Evolutionary conservation across 2,329 filamentous ascomycete species (phyloP), one percentile per base, ranked within the genome.

Genomic region (Colletotrichum trifolii): DNA sequence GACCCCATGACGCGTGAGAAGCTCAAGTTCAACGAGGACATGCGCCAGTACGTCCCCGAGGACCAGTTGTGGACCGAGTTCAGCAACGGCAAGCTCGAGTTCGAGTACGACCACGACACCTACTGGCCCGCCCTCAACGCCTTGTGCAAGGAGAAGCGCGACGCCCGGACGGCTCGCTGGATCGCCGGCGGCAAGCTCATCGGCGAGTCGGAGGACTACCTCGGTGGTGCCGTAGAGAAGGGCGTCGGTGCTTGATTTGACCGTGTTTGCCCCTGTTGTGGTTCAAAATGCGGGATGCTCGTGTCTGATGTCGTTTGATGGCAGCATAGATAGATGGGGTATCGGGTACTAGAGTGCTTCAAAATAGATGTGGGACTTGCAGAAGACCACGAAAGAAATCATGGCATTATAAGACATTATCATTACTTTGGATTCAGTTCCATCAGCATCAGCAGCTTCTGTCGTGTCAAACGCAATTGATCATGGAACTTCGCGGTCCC

Each of bases 21-120:
- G 84, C 89, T 99, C 81, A 96, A 96, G 82, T 97, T 97, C 85
- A 97, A 98, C 82, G 94, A 97, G 77, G 91, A 96, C 74, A 89
- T 97, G 82, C 85, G 85, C 70, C 83, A 91, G 70, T 93, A 94
- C 76, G 91, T 99, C 17, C 94, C 94, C 6, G 79, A 89, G 8
- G 84, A 90, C 72, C 95, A 98, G 76, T 87, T 99, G 57, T 91
- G 93, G 89, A 90, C 89, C 72, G 84, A 89, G 62, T 89, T 91
- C 72, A 83, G 82, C 71, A 89, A 90, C 52, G 95, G 96, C 63
- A 86, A 92, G 54, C 86, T 97, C 67, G 87, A 94, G 65, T 98
- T 99, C 75, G 90, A 93, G 72, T 99, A 99, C 77, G 92, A 97
- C 73, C 96, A 99, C 79, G 80, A 84, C 1, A 78, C 83, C 13